Conservation (phyloP, 2,329 filamentous ascomycete species). For the Neofusicoccum cordaticola region DNA sequence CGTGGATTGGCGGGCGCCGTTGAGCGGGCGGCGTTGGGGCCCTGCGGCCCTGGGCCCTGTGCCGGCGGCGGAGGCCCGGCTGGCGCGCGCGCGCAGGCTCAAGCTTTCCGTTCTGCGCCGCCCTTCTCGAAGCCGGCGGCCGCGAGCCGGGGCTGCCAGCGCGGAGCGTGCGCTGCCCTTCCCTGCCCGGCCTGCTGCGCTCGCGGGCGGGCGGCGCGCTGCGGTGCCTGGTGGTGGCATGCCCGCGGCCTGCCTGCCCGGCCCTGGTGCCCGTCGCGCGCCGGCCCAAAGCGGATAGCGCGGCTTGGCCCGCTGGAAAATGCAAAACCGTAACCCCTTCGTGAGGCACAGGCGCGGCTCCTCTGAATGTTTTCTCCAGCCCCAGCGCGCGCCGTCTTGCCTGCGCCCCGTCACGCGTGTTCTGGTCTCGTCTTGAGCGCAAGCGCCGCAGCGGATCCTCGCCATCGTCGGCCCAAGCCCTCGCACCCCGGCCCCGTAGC, state of each 20-base stretch:
- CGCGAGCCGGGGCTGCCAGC: neutral
- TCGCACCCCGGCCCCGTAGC: neutral
- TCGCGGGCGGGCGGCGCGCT: too few relatives aligned
- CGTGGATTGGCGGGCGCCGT: constrained; percentile 2
- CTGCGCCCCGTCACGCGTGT: neutral
- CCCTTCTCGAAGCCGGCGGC: neutral
- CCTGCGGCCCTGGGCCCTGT: neutral
- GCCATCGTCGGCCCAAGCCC: neutral
- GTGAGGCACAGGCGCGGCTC: constrained; percentile 6
- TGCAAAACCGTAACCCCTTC: neutral
- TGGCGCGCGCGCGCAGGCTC: neutral
- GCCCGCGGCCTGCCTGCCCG: too few relatives aligned
- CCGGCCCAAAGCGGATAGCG: constrained; percentile 1
- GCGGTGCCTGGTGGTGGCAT: neutral
- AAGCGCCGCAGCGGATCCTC: constrained; percentile 12
- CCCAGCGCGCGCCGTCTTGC: neutral
- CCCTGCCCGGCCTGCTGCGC: neutral
- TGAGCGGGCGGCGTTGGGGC: neutral
- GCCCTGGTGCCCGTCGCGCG: neutral
- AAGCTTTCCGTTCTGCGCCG: neutral
- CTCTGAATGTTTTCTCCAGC: constrained; percentile 10
- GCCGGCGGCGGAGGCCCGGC: neutral
- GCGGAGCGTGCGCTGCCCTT: neutral
- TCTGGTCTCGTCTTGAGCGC: neutral
- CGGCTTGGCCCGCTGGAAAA: neutral